Conservation (phyloP, 768 basidiomycete species). For the Coprinopsis sp. region DNA sequence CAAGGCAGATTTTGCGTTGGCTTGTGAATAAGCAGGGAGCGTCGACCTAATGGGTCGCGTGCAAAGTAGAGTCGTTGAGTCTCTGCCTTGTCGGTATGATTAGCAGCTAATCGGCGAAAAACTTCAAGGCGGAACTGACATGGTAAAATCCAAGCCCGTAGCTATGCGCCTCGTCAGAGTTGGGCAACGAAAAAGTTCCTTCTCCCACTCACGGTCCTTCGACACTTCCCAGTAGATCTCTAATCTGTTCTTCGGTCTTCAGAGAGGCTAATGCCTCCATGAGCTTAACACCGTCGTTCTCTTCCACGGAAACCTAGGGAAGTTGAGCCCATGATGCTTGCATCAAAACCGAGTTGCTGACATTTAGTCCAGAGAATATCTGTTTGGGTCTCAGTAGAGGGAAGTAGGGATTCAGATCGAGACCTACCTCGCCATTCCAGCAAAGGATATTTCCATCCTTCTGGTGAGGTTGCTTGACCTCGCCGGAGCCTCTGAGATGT, state of each 20-base stretch:
- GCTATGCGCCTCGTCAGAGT: conserved; percentile 30
- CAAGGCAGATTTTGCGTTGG: conserved; percentile 46
- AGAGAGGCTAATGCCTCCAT: conserved; percentile 31
- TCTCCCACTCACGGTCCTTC: conserved; percentile 73
- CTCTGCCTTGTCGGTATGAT: conserved; percentile 30
- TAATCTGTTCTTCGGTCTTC: conserved; percentile 37
- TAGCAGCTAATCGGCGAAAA: background rate
- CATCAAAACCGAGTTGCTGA: conserved; percentile 22
- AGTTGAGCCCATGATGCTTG: background rate
- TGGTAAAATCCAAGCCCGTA: conserved; percentile 81
- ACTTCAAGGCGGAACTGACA: conserved; percentile 36
- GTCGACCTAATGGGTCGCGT: conserved; percentile 79
- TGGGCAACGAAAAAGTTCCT: conserved; percentile 4
- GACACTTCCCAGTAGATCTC: conserved; percentile 48
- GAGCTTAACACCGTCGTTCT: conserved; percentile 70
- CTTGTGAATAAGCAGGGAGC: conserved; percentile 74
- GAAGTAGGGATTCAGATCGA: background rate
- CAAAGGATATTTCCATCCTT: conserved; percentile 58
- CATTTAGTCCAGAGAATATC: conserved; percentile 80
- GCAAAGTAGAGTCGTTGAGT: conserved; percentile 60
- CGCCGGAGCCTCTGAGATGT: conserved; percentile 55
- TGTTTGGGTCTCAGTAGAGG: conserved; percentile 12
- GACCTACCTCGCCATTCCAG: conserved; percentile 81
- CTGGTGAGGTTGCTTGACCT: conserved; percentile 66
- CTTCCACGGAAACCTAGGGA: conserved; percentile 51